phyloP scores from a whole-genome alignment of 1,284 basidiomycete genomes.

The Cutaneotrichosporon spelunceum region DNA sequence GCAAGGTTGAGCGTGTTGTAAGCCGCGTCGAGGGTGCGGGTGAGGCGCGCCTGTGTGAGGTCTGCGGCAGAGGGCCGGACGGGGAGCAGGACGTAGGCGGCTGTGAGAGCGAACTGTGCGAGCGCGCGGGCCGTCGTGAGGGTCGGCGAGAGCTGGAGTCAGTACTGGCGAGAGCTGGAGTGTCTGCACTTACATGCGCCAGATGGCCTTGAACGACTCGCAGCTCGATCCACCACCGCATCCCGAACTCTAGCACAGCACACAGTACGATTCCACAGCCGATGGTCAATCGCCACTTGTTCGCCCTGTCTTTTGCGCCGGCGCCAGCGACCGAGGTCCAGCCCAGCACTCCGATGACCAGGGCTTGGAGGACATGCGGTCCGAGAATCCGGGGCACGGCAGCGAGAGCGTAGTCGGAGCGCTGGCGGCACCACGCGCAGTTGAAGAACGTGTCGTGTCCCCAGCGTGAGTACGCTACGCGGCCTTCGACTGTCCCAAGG shows the following conservation, averaged over 20 bases:
- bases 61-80: slow-evolving; percentile 14
- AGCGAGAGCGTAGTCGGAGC: slow-evolving; percentile 32
- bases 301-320: slow-evolving; percentile 17
- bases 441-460: slow-evolving; percentile 32
- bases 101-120: slow-evolving; percentile 27
- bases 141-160: slow-evolving; percentile 29
- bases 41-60: background rate
- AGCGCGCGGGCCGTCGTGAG: slow-evolving; percentile 31
- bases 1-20: slow-evolving; percentile 27
- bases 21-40: slow-evolving; percentile 12
- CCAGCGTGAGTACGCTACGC: slow-evolving; percentile 36
- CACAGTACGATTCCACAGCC: slow-evolving; percentile 26
- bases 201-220: slow-evolving; percentile 29
- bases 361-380: slow-evolving; percentile 28
- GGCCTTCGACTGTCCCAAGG: slow-evolving; percentile 29
- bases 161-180: background rate
- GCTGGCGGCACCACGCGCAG: slow-evolving; percentile 39
- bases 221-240: slow-evolving; percentile 31
- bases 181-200: slow-evolving; percentile 36
- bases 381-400: slow-evolving; percentile 27
- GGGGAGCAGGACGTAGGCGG: slow-evolving; percentile 36
- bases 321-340: slow-evolving; percentile 21
- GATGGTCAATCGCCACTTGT: slow-evolving; percentile 23
- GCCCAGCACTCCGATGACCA: slow-evolving; percentile 32
- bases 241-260: slow-evolving; percentile 20